Percentiles rank a stretch among this genome's conserved stretches.
Evolutionary conservation across 2,329 filamentous ascomycete species (phyloP).

Genomic region (Ophiostoma sp.): DNA sequence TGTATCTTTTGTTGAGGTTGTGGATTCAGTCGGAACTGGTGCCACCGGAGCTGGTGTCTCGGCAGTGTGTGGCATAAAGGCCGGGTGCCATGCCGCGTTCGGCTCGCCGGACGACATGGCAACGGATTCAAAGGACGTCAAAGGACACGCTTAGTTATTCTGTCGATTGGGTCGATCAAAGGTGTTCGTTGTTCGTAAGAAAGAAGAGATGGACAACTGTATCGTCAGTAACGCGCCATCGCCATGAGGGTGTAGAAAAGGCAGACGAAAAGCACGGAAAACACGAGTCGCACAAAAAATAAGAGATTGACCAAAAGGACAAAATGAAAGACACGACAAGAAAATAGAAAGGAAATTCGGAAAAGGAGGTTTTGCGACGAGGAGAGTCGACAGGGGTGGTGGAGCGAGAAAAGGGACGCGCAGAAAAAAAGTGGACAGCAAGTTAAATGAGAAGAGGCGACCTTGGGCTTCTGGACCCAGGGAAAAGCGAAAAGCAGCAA

Average conservation of each 20-base stretch:
- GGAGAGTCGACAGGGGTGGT: slow-evolving; percentile 22
- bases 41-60: not conserved
- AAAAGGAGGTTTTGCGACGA: slow-evolving; percentile 19
- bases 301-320: not conserved
- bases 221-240: slow-evolving; percentile 24
- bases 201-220: slow-evolving; percentile 6
- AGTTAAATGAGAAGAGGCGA: slow-evolving; percentile 25
- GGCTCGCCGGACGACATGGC: slow-evolving; percentile 47
- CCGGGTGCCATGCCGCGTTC: slow-evolving; percentile 52
- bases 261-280: not conserved
- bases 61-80: slow-evolving; percentile 49
- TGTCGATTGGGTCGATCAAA: not conserved
- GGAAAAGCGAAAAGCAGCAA: not conserved
- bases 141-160: not conserved
- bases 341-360: not conserved
- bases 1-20: not conserved
- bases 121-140: slow-evolving; percentile 5
- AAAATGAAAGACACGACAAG: not conserved
- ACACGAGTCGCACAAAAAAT: not conserved
- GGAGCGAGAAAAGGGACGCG: slow-evolving; percentile 23
- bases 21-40: not conserved
- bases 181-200: not conserved
- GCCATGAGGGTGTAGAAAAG: not conserved
- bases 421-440: slow-evolving; percentile 26
- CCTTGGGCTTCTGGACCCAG: not conserved